These are phyloP conservation scores for Talaromyces verruculosus DNA, from an alignment of 2,329 filamentous ascomycete species.

Conservation along the genomic window DNA sequence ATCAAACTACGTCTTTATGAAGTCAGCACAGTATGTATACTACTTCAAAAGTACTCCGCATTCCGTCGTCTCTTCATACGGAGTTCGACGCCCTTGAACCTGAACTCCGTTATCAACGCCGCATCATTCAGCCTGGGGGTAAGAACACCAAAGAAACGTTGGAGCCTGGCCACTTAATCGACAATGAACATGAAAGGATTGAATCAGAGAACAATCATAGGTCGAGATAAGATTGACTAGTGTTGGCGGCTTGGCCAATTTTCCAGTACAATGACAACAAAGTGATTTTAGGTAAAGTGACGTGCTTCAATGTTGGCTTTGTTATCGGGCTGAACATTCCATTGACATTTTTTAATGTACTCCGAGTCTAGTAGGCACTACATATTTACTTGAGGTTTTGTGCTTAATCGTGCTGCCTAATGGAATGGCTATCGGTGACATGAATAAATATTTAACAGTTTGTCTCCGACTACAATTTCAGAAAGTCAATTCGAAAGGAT, in stretches of 20 bases:
- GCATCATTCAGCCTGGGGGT: neutral
- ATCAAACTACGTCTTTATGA: neutral
- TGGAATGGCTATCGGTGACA: neutral
- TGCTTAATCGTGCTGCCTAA: neutral
- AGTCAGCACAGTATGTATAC: neutral
- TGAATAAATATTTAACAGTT: neutral
- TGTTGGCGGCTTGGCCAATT: neutral
- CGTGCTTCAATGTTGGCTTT: neutral
- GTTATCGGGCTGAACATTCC: conserved; percentile 3
- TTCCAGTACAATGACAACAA: neutral
- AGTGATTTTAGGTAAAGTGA: neutral
- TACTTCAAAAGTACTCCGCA: neutral
- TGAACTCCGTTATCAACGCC: conserved; percentile 3
- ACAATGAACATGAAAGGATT: neutral
- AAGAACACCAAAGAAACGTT: neutral
- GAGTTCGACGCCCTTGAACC: neutral
- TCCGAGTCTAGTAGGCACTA: neutral
- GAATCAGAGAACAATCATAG: neutral
- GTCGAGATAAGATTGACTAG: neutral
- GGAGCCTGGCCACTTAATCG: neutral
- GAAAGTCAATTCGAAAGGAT: neutral
- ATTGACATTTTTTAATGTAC: neutral
- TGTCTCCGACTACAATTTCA: neutral
- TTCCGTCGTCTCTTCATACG: neutral
- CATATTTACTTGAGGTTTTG: neutral